phyloP scores from a whole-genome alignment of 495 filamentous ascomycete genomes.

The Neurospora sp. region DNA sequence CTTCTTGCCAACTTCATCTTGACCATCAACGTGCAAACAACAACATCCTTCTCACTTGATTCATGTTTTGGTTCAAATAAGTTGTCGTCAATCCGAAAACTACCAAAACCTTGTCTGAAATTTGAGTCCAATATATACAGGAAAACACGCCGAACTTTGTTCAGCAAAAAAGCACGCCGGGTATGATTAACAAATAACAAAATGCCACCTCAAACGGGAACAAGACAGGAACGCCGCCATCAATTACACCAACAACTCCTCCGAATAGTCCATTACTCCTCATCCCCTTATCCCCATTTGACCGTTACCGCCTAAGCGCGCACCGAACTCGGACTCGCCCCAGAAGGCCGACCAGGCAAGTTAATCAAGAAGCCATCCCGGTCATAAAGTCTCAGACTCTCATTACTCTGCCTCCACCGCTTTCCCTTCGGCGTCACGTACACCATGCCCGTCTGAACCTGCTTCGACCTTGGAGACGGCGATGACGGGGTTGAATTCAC shows the following conservation, averaged over 20 bases:
- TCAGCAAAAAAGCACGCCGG: neutral
- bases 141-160: neutral
- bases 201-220: neutral
- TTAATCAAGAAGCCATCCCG: conserved; percentile 13
- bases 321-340: neutral
- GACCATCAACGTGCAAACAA: neutral
- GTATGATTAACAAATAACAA: neutral
- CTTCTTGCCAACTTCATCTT: neutral
- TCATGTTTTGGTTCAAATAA: neutral
- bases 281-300: neutral
- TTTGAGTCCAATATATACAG: neutral
- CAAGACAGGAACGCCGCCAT: neutral
- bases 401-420: neutral
- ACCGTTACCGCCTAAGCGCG: neutral
- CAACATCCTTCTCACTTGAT: neutral
- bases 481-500: neutral
- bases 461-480: neutral
- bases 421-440: neutral
- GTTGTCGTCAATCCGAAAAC: neutral
- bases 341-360: conserved; percentile 2
- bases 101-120: neutral
- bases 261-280: neutral
- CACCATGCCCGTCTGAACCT: neutral
- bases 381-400: conserved; percentile 14
- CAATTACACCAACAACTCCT: neutral